Conservation (phyloP, 1,139 yeast species). For the Taphrina wiesneri region DNA sequence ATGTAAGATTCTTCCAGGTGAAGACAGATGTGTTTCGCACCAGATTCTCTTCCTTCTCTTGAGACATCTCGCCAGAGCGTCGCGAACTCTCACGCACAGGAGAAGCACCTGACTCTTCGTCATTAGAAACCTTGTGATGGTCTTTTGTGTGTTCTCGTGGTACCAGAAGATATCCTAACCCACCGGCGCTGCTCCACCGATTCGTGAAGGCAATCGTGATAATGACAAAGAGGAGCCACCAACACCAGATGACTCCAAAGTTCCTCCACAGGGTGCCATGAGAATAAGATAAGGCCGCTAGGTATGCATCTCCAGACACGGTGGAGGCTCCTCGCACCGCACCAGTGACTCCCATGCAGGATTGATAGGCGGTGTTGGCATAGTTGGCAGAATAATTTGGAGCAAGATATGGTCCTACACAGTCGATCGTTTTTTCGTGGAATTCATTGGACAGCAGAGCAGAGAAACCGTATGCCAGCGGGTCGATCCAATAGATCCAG, state of each 20-base stretch:
- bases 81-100: not conserved
- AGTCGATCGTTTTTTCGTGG: slow-evolving; percentile 50
- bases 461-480: slow-evolving; percentile 60
- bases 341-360: slow-evolving; percentile 66
- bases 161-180: not conserved
- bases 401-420: slow-evolving; percentile 47
- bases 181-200: not conserved
- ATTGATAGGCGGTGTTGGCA: slow-evolving; percentile 49
- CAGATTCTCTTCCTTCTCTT: not conserved
- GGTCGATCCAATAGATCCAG: slow-evolving; percentile 79
- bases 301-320: slow-evolving; percentile 62
- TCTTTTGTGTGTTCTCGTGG: slow-evolving; percentile 1
- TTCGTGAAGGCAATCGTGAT: not conserved
- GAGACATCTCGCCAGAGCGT: not conserved
- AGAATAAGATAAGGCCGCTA: slow-evolving; percentile 54
- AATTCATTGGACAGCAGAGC: slow-evolving; percentile 64
- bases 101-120: not conserved
- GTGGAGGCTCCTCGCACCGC: slow-evolving; percentile 56
- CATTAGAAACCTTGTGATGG: not conserved
- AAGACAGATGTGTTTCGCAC: slow-evolving; percentile 48
- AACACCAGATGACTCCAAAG: slow-evolving; percentile 56
- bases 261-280: slow-evolving; percentile 77
- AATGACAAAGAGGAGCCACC: not conserved
- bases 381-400: slow-evolving; percentile 57
- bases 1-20: slow-evolving; percentile 58